Base-by-base conservation (phyloP, 352 stramenopile genomes). In the Pythium volutum region DNA sequence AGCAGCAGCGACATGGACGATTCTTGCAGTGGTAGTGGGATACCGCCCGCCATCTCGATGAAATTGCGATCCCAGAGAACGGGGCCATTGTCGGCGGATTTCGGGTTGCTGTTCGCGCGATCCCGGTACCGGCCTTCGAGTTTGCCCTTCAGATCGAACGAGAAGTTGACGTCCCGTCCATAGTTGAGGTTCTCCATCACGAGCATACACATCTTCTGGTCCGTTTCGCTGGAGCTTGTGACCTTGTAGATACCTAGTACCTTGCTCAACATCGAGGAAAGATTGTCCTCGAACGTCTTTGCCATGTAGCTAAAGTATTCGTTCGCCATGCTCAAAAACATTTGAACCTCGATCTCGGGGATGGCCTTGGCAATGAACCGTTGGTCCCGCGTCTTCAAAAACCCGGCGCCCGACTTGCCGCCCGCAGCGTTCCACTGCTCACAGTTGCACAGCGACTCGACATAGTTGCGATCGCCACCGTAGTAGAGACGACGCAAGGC, bases 111-210 rank as follows among this genome's bases (percentile, higher is more conserved):
- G 53, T 55, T 62, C 11, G 54, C 50, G 51, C 79, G 63, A n/a
- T 70, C 63, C 18, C 55, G 87, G 62, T 89, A 93, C 25, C 87
- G 81, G 26, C 87, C 87, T 66, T 96, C 84, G 67, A 96, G 86
- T 52, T 96, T 96, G 27, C 87, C 87, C 66, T 96, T 96, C 25
- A 96, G 69, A 57, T 96, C 87, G 43, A 94, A 96, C 9, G 81
- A 89, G 38, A 88, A 90, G 62, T 91, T 84, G 55, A 96, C 83
- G 41, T 93, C 79, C 36, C 87, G 84, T 16, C 84, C 84, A 47
- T 96, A 96, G 51, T 89, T 79, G 29, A 96, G 67, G 65, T 96
- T 96, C 48, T 96, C 87, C 84, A 94, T 96, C 14, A 94, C 87
- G 26, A 96, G 73, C 25, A 96, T 78, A 55, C 84, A 94, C 81